Evolutionary conservation across 805 yeast species (phyloP).

Genomic region (Candida ulmi): DNA sequence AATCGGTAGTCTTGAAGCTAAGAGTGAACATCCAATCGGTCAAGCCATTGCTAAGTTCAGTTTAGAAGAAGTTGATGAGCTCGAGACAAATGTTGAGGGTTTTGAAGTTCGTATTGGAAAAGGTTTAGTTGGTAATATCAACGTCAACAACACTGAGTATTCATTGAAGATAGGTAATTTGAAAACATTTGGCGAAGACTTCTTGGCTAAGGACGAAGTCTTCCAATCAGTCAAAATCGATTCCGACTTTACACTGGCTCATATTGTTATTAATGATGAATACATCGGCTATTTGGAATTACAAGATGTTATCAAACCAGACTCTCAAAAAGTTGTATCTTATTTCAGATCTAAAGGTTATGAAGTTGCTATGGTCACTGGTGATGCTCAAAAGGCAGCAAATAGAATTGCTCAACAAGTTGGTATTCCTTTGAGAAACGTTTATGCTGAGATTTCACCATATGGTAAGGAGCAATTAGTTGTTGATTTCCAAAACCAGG

Average conservation of each 20-base stretch:
- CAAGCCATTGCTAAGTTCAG: conserved; percentile 51
- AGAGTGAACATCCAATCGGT: conserved; percentile 88
- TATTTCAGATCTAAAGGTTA: conserved; percentile 48
- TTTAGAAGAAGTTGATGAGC: conserved; percentile 7
- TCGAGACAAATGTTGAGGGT: conserved; percentile 9
- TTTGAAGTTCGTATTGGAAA: conserved; percentile 31
- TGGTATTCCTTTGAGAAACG: conserved; percentile 58
- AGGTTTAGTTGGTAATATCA: conserved; percentile 28
- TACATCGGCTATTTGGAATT: conserved; percentile 65
- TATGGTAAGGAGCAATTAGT: conserved; percentile 69
- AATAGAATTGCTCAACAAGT: conserved; percentile 55
- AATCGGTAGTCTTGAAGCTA: conserved; percentile 53
- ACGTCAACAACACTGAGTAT: conserved; percentile 17
- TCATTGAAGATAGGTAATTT: conserved; percentile 50
- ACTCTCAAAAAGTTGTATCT: conserved; percentile 55
- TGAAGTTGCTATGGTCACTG: conserved; percentile 81
- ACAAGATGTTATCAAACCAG: conserved; percentile 60
- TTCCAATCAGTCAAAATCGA: conserved; percentile 16
- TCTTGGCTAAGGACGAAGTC: conserved; percentile 9
- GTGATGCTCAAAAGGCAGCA: conserved; percentile 70
- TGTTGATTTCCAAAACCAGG: conserved; percentile 42
- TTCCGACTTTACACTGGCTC: conserved; percentile 42
- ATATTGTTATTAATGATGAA: conserved; percentile 50
- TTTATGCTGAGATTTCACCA: conserved; percentile 76
- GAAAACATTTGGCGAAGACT: conserved; percentile 12